Evolutionary conservation across 1,139 yeast genomes (phyloP).

Genomic region (Tardiomyces digboiensis): DNA sequence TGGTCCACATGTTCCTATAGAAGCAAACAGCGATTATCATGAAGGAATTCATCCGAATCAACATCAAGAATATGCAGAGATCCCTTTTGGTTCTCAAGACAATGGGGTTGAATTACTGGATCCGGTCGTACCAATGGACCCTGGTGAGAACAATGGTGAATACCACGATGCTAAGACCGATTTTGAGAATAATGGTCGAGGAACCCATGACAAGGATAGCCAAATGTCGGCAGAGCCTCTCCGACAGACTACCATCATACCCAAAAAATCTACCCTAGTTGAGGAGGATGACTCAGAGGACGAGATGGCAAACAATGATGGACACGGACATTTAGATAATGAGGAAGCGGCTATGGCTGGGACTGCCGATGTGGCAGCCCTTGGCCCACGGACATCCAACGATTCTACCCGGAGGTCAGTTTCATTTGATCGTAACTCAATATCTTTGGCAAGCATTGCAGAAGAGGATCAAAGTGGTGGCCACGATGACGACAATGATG

Average conservation of each 20-base stretch:
- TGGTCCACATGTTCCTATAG: too few relatives aligned
- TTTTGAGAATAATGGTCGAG: too few relatives aligned
- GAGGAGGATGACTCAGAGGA: slow-evolving; percentile 16
- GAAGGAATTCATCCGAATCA: too few relatives aligned
- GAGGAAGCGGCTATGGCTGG: background rate
- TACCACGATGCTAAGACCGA: too few relatives aligned
- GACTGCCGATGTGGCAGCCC: background rate
- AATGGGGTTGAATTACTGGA: too few relatives aligned
- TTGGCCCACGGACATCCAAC: background rate
- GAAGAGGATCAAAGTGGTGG: background rate
- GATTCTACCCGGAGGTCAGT: background rate
- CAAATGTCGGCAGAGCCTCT: background rate
- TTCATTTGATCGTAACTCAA: background rate
- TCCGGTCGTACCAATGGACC: too few relatives aligned
- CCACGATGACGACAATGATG: background rate
- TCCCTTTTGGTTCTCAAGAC: too few relatives aligned
- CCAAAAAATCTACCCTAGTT: slow-evolving; percentile 22
- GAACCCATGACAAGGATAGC: too few relatives aligned
- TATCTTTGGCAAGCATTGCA: background rate
- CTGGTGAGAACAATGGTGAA: too few relatives aligned
- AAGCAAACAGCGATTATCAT: too few relatives aligned
- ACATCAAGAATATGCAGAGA: too few relatives aligned
- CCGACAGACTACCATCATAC: slow-evolving; percentile 19
- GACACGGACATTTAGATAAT: background rate
- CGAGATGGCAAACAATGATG: slow-evolving; percentile 3